These are phyloP conservation scores for Malus fusca DNA, from an alignment of 306 rosid genomes.

Conservation along the genomic window DNA sequence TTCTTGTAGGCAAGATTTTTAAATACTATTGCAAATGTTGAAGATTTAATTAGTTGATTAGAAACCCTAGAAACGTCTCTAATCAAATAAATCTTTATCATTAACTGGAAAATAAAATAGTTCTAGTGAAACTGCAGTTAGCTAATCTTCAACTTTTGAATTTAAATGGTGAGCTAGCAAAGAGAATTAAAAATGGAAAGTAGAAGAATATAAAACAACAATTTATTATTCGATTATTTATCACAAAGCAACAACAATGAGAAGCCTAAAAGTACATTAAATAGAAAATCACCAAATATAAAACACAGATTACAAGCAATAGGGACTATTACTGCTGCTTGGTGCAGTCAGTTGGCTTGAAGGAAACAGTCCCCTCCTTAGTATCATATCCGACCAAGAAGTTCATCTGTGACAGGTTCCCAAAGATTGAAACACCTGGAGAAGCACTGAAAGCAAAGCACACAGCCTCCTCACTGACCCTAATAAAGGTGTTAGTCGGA, in stretches of 20 bases:
- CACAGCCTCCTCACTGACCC: not conserved
- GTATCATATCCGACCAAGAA: slow-evolving; percentile 53
- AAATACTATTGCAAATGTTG: too few relatives aligned
- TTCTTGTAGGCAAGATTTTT: too few relatives aligned
- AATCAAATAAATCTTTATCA: too few relatives aligned
- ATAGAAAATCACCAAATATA: not conserved
- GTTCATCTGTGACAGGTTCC: slow-evolving; percentile 43
- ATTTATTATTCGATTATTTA: too few relatives aligned
- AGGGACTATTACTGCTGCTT: not conserved
- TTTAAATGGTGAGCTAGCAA: too few relatives aligned
- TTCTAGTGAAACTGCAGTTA: too few relatives aligned
- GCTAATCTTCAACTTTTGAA: too few relatives aligned
- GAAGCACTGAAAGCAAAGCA: slow-evolving; percentile 37
- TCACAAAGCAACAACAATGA: not conserved
- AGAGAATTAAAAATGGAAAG: not conserved
- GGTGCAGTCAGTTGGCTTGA: slow-evolving; percentile 43
- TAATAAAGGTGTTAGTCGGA: slow-evolving; percentile 16
- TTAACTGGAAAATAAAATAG: too few relatives aligned
- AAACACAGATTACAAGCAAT: not conserved
- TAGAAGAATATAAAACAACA: too few relatives aligned
- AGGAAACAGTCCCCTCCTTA: slow-evolving; percentile 15
- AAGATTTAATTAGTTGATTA: too few relatives aligned
- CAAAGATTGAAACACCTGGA: slow-evolving; percentile 9
- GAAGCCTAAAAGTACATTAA: not conserved
- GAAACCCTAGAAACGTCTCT: too few relatives aligned